Evolutionary conservation across 169 alveolate genomes (phyloP), one percentile per base, ranked within the genome.

Genomic region (Eimeria tenella): DNA sequence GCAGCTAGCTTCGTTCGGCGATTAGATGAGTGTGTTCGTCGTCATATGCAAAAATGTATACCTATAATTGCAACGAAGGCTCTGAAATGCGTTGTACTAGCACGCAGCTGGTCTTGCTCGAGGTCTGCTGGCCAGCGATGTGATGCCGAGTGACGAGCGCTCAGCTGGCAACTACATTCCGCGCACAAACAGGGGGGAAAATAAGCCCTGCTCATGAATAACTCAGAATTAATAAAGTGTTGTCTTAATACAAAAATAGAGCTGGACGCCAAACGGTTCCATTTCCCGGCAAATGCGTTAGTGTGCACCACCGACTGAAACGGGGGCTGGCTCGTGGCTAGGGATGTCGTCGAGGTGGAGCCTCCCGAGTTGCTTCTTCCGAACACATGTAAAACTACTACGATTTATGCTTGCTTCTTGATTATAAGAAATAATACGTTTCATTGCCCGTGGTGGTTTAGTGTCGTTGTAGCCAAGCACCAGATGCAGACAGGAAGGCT

Each of bases 121-220:
- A 74, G 62, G 63, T 49, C 84, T 42, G 84, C 62, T 74, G 84
- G 3, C 63, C 42, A 74, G 63, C 84, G 84, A 42, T 49, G 42
- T 60, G 31, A 42, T 49, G 62, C 84, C 84, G 84, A 74, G 84
- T 74, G 62, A 17, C 84, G 84, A 49, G 84, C 60, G 84, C 84
- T 5, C 62, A 31, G 63, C 50, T 60, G 84, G 31, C 56, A 5
- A 17, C 84, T 31, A 49, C 62, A 49, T 19, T 31, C 50, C 62
- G 49, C 49, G n/a, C 63, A 17, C 84, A 74, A 49, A 74, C 84
- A 17, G 25, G 53, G 56, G 55, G 4, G 31, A 19, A 56, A 15
- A 31, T 74, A 74, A 2, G 15, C 10, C 11, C 60, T 74, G 42
- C 7, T 17, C 19, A 6, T 17, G 15, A 11, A 60, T 74, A 49